These are phyloP conservation scores for Calonectria multiphialidica DNA, from an alignment of 2,329 filamentous ascomycete species.

Conservation along the genomic window DNA sequence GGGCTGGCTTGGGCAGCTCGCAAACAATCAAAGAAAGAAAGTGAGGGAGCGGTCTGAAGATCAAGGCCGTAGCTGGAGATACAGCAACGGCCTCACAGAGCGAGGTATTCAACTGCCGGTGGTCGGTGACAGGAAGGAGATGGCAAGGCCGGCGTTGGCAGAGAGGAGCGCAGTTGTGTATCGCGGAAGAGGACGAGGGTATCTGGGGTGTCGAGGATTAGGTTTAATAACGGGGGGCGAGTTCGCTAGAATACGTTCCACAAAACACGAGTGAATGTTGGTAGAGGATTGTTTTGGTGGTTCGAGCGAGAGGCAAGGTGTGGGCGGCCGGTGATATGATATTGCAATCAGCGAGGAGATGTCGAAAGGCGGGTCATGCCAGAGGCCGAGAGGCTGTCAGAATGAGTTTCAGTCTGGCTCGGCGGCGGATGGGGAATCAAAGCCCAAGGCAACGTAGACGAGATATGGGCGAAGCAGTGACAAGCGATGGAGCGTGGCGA, in stretches of 20 bases:
- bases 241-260: neutral
- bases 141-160: slow-evolving; percentile 3
- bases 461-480: slow-evolving; percentile 25
- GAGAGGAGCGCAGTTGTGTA: neutral
- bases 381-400: neutral
- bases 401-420: slow-evolving; percentile 12
- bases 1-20: slow-evolving; percentile 29
- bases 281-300: neutral
- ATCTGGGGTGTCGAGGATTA: neutral
- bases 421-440: neutral
- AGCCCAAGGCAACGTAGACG: slow-evolving; percentile 9
- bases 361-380: slow-evolving; percentile 17
- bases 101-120: neutral
- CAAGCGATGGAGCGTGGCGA: slow-evolving; percentile 34
- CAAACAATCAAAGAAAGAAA: neutral
- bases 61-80: slow-evolving; percentile 19
- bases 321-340: slow-evolving; percentile 22
- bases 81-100: slow-evolving; percentile 19
- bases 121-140: slow-evolving; percentile 9
- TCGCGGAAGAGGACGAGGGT: neutral
- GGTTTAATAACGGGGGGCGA: neutral
- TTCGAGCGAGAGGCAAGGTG: slow-evolving; percentile 27
- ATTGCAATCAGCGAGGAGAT: slow-evolving; percentile 27
- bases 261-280: neutral
- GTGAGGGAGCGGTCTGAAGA: neutral